Evolutionary conservation across 306 rosid species (phyloP).

Genomic region (Lathyrus sativus): DNA sequence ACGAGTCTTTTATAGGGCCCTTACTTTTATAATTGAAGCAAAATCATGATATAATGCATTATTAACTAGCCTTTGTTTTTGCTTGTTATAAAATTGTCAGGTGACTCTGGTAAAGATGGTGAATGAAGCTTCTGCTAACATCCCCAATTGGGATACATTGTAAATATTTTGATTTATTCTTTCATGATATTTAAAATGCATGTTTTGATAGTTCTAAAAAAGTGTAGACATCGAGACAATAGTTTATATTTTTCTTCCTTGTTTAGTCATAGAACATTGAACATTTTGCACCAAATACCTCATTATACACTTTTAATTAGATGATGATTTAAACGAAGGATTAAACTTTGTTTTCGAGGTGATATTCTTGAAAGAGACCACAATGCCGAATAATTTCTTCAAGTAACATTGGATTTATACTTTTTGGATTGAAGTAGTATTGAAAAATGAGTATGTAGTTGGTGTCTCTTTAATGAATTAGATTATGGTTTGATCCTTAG

Average conservation of each 20-base stretch:
- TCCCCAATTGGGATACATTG: slow-evolving; percentile 69
- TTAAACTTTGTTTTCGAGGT: background rate
- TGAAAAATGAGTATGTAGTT: background rate
- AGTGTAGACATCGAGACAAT: background rate
- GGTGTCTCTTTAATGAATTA: background rate
- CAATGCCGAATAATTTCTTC: slow-evolving; percentile 15
- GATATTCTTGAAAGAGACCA: slow-evolving; percentile 23
- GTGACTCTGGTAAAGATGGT: slow-evolving; percentile 86
- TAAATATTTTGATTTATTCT: slow-evolving; percentile 27
- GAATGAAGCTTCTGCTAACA: slow-evolving; percentile 84
- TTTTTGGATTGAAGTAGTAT: background rate
- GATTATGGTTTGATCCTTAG: background rate
- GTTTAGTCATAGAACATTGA: slow-evolving; percentile 38
- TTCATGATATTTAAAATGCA: slow-evolving; percentile 25
- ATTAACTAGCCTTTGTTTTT: slow-evolving; percentile 31
- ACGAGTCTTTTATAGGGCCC: too few relatives aligned
- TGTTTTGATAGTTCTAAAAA: background rate
- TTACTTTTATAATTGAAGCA: background rate
- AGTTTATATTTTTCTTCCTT: background rate
- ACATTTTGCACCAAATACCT: slow-evolving; percentile 24
- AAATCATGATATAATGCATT: slow-evolving; percentile 16
- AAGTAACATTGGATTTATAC: background rate
- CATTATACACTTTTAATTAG: slow-evolving; percentile 8
- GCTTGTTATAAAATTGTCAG: slow-evolving; percentile 48
- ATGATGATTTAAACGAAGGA: slow-evolving; percentile 5